Base-by-base conservation (phyloP, 106 monocot species). In the Phalaenopsis aphrodite region DNA sequence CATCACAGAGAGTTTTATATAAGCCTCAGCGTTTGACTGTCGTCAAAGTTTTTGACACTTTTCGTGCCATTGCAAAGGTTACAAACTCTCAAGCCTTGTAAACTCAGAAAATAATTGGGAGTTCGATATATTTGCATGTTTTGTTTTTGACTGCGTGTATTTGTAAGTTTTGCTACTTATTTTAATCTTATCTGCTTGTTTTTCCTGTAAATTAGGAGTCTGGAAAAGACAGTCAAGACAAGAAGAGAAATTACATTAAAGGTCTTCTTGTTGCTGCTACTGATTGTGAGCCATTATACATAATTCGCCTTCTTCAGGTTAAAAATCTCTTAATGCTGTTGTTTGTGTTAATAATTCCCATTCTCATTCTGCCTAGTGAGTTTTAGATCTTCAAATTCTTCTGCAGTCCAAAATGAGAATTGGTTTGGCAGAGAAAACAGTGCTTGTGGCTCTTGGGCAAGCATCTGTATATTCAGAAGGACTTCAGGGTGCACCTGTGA, bases 261-360 rank as follows among this genome's bases (percentile, higher is more conserved):
- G 89, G 89, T 65, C 98, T 98, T 90, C 94, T 98, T 81, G 98
- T 98, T 48, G 98, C 98, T 72, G 98, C 98, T 77, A 91, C 89
- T 80, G 94, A 98, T 82, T 94, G 98, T 76, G 98, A 98, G 78
- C 98, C 98, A 48, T 94, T 85, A 75, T 98, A 98, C 79, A 78
- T 98, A 57, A 88, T 89, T 73, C 92, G 98, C 78, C 90, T 98
- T 56, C 87, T 98, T 56, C 98, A 98, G 92, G 98, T 98, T 83
- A 18, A 10, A 68, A 24, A 46, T 75, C 41, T 41, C 84, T 81
- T 30, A 5, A 14, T 73, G 38, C 66, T 73, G 47, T 72, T 21
- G 46, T 39, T 48, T 52, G 76, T 73, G 1, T 39, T 42, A 41
- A 30, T 80, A 1, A 78, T 79, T 64, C 39, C 2, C 65, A 64